Percentiles rank a stretch among this genome's conserved stretches.
phyloP scores from a whole-genome alignment of 2,329 filamentous ascomycete genomes.

The Lachnellula arida region DNA sequence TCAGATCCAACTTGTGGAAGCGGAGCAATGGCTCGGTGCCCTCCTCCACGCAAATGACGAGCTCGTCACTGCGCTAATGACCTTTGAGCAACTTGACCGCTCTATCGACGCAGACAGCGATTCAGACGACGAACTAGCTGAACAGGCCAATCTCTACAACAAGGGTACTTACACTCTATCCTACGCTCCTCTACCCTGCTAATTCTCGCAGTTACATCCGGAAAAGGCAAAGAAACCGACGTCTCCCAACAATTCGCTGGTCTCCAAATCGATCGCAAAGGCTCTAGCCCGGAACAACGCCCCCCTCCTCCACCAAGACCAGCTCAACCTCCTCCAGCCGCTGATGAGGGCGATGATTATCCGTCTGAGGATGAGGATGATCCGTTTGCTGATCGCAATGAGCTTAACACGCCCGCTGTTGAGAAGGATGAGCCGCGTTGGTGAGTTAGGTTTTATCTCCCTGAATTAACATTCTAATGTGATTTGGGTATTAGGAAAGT shows the following conservation, averaged over 20 bases:
- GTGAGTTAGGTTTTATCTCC: slow-evolving; percentile 3
- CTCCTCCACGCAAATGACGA: slow-evolving; percentile 93
- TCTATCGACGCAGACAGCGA: slow-evolving; percentile 74
- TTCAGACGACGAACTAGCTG: slow-evolving; percentile 62
- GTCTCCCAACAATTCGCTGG: slow-evolving; percentile 20
- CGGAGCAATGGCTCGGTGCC: slow-evolving; percentile 86
- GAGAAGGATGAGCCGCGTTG: slow-evolving; percentile 26
- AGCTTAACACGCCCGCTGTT: slow-evolving; percentile 22
- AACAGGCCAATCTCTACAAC: slow-evolving; percentile 61
- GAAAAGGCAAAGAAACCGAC: slow-evolving; percentile 25
- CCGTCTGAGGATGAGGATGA: slow-evolving; percentile 33
- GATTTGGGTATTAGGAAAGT: too few relatives aligned
- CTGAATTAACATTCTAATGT: too few relatives aligned
- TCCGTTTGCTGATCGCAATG: slow-evolving; percentile 35
- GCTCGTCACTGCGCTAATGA: slow-evolving; percentile 88
- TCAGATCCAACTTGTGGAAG: slow-evolving; percentile 82
- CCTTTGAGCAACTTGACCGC: slow-evolving; percentile 88
- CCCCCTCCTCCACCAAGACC: slow-evolving; percentile 24
- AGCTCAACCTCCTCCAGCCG: slow-evolving; percentile 31
- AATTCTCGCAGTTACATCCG: slow-evolving; percentile 15
- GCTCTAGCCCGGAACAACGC: slow-evolving; percentile 7
- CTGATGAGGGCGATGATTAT: slow-evolving; percentile 22
- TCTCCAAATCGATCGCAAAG: slow-evolving; percentile 18
- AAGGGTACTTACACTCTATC: slow-evolving; percentile 37
- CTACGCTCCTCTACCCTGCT: slow-evolving; percentile 8